Evolutionary conservation across 2,329 filamentous ascomycete genomes (phyloP), one percentile per base, ranked within the genome.

Genomic region (Nigrograna mackinnonii): DNA sequence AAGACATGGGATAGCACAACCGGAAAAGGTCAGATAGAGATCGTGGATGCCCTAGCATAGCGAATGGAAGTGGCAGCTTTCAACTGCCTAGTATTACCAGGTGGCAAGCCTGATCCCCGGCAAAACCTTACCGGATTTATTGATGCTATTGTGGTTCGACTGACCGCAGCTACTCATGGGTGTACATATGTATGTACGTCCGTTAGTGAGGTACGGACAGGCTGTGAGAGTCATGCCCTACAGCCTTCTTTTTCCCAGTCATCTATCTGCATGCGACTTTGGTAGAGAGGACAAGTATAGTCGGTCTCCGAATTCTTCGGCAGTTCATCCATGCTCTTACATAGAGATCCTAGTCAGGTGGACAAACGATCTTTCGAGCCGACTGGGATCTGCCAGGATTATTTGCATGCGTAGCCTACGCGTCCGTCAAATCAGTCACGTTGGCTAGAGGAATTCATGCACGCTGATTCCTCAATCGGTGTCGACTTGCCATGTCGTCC

Each of bases 11-110:
- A 79, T 39, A 72, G 71, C 52, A 73, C 77, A 47, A 78, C 74
- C 37, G 83, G 82, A n/a, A 71, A 71, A 50, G 78, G 87, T 41
- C 81, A 79, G 52, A 68, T 95, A 50, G 83, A 89, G 71, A 82
- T 95, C 54, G 73, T 69, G 44, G 77, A 89, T 67, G 81, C 81
- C 37, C 68, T 85, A 61, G 52, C 58, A 31, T 66, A 42, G 41
- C 35, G 21, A 37, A 13, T 32, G 26, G 22, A 30, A 6, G 19
- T 12, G 22, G 18, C 26, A 7, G 18, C 18, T 22, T 13, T 22
- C 35, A 38, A 26, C 20, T 38, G 35, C 34, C 16, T 12, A 39
- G 32, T 21, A 16, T 35, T 31, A 6, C 18, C 20, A n/a, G n/a
- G n/a, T n/a, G n/a, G 31, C 13, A 18, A 19, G 17, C 26, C 4